A percentile compares a stretch with the other conserved stretches of the same genome.
These are phyloP conservation scores for Phytopythium ostracodes DNA, from an alignment of 352 stramenopile species.

Conservation along the genomic window DNA sequence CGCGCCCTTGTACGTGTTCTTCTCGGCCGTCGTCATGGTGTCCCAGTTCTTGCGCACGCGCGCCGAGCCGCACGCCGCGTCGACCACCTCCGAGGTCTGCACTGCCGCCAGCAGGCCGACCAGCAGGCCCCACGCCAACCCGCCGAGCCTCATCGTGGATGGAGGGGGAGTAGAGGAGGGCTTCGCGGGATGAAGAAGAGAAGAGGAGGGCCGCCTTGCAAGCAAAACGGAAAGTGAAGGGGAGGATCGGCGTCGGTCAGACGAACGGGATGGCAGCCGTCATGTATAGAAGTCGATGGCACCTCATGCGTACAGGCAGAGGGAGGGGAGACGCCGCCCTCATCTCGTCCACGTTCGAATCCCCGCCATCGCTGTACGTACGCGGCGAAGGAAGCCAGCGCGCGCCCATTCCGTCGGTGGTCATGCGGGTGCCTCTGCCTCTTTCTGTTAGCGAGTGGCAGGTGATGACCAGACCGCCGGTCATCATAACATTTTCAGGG, in stretches of 20 bases:
- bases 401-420: neutral
- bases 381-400: neutral
- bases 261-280: neutral
- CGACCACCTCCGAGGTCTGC: neutral
- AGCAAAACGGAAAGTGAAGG: conserved; percentile 15
- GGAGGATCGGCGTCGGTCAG: neutral
- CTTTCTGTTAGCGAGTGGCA: neutral
- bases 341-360: too few relatives aligned
- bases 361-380: neutral
- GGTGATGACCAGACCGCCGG: neutral
- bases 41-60: conserved; percentile 52
- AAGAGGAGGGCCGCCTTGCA: conserved; percentile 1
- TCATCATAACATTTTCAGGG: neutral
- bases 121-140: conserved; percentile 3
- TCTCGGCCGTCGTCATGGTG: conserved; percentile 28
- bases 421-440: neutral
- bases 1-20: conserved; percentile 43
- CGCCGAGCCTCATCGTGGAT: conserved; percentile 13
- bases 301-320: neutral
- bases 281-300: neutral
- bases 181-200: neutral
- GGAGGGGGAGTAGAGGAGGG: neutral
- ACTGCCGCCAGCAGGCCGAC: conserved; percentile 4
- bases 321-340: too few relatives aligned
- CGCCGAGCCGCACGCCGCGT: conserved; percentile 20